Base-by-base conservation (phyloP, 371 early-diverging fungal genomes). In the Chytridiales sp. region DNA sequence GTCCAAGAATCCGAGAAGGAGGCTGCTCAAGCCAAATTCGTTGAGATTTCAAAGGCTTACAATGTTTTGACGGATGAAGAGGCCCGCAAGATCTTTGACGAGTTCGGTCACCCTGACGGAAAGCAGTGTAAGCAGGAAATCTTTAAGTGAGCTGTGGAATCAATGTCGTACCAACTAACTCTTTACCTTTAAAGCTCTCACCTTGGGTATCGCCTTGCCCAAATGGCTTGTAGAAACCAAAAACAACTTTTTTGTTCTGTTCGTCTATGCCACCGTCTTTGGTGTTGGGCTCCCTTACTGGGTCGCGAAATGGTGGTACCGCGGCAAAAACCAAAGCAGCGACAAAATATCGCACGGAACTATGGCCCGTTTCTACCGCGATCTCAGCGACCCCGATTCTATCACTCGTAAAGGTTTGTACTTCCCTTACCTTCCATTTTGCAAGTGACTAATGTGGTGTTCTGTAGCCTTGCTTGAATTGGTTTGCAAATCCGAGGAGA, bases 101-200 rank as follows among this genome's bases (percentile, higher is more conserved):
- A 95, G 72, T 94, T 82, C 61, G 97, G 97, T 46, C 92, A 97
- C 70, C 97, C 98, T 17, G 98, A 97, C 72, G 98, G 98, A 27
- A 91, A 75, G 57, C 79, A 80, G 61, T 49, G 73, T 69, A 58
- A 15, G 42, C 15, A 22, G 24, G 9, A 42, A 17, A 3, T 34
- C 17, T 32, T 51, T 43, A 22, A 52, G 13, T 9, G 13, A 11
- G 11, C 34, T 61, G 26, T 22, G 53, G 9, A 48, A 39, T n/a
- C n/a, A 39, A 13, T 39, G 11, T 39, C n/a, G 11, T 39, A 11
- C n/a, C 39, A n/a, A 13, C 39, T 39, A 39, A 13, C n/a, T 39
- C n/a, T 39, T 39, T 11, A 13, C n/a, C 39, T 39, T 13, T 49
- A 1, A 40, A 76, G 85, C 92, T n/a, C 85, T 87, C 56, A 80